Base-by-base conservation (phyloP, 2,329 filamentous ascomycete species). In the Penicillium sp. region DNA sequence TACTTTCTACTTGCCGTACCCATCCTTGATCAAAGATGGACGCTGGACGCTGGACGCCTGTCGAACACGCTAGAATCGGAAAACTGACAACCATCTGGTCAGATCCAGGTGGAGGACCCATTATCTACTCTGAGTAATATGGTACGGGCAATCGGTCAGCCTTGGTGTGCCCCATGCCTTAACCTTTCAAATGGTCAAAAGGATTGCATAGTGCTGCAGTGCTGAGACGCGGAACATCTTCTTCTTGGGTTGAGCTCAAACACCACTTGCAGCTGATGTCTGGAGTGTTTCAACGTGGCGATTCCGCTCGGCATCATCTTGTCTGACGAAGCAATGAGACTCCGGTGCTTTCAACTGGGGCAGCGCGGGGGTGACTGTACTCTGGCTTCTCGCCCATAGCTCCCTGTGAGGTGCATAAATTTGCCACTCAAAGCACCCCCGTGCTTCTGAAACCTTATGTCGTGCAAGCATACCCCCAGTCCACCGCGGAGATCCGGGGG, bases 361-460 rank as follows among this genome's bases (percentile, higher is more conserved):
- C 48, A 51, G 48, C 45, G n/a, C 28, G 48, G 30, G 30, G 28
- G 25, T 5, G 19, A 22, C 3, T 35, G 48, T n/a, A 35, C 19
- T 19, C 38, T 35, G 38, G 14, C 38, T 13, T 37, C 35, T 48
- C 14, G 45, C 45, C 52, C 55, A 28, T 8, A 40, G 35, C 38
- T 42, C 37, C 28, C 52, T 54, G 37, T 11, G 13, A 13, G n/a
- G 26, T 42, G 52, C 37, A 37, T 40, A 42, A 43, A 33, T 55
- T 61, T 19, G 55, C 59, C 59, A 61, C 59, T 42, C 45, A 25
- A 57, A 33, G 30, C 11, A 25, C 45, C 45, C 52, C 38, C 52
- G 52, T 54, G 52, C 52, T 54, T 52, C 60, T 42, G 22, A 43
- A 63, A 63, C 55, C 58, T 48, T 59, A 46, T 63, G 58, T 53